These are phyloP conservation scores for Berkeleyomyces rouxiae DNA, from an alignment of 2,329 filamentous ascomycete genomes.

Conservation along the genomic window DNA sequence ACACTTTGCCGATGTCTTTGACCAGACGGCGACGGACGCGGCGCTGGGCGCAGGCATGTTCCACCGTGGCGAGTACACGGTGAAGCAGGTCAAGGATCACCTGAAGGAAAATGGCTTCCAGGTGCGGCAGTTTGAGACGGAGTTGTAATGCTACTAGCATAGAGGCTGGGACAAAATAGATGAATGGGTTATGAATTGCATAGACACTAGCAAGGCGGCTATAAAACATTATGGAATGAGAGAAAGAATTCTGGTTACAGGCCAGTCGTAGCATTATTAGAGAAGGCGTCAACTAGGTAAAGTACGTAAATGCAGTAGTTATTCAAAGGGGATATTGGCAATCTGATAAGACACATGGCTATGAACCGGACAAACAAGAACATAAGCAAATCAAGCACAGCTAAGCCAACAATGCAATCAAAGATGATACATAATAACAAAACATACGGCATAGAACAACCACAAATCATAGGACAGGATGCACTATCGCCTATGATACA, in stretches of 20 bases:
- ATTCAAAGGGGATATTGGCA: not conserved
- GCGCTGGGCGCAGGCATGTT: constrained; percentile 96
- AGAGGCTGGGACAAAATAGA: not conserved
- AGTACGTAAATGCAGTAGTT: not conserved
- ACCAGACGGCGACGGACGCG: constrained; percentile 71
- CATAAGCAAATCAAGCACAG: not conserved
- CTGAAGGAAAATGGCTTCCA: constrained; percentile 53
- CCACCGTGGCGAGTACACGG: constrained; percentile 86
- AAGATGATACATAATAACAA: not conserved
- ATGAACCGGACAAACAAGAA: not conserved
- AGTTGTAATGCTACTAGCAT: constrained; percentile 19
- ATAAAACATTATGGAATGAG: not conserved
- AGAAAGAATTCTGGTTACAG: too few species aligned
- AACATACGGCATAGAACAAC: not conserved
- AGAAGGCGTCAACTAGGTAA: not conserved
- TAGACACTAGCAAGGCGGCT: not conserved
- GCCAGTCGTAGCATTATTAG: too few species aligned
- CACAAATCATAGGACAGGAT: constrained; percentile 5
- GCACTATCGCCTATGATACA: constrained; percentile 8
- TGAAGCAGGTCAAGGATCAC: constrained; percentile 81
- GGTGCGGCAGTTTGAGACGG: constrained; percentile 62
- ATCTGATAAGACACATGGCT: not conserved
- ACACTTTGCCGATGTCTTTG: constrained; percentile 86
- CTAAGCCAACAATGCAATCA: not conserved
- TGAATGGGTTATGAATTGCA: not conserved